Evolutionary conservation across 1,284 basidiomycete species (phyloP), one percentile per base, ranked within the genome.

Genomic region (Dichomitus squalens): DNA sequence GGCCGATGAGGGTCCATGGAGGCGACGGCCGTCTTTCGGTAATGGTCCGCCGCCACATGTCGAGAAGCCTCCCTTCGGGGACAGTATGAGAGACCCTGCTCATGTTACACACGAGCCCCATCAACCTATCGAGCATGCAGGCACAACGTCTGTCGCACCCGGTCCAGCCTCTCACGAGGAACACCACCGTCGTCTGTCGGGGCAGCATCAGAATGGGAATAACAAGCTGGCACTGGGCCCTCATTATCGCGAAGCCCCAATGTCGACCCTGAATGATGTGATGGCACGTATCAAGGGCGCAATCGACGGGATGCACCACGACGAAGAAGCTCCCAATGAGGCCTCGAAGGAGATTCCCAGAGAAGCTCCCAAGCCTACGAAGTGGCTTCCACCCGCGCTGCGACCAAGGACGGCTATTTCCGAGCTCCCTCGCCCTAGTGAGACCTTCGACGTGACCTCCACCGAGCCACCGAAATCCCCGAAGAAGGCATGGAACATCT

Each of bases 251-350:
- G 90, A 88, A 64, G 84, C 83, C 40, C 79, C 86, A 16, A 87
- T 92, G 80, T 85, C 89, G 4, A 81, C 90, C 14, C 75, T 96
- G 64, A 89, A 95, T 67, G 89, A 93, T 68, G 86, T 87, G 52
- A 90, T 97, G 82, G 93, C 90, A 6, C 84, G 93, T 29, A 93
- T 97, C 67, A 94, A 91, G 69, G 93, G 91, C 21, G 94, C 88
- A 4, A 75, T 96, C 67, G 82, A 86, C 68, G 82, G 81, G 36
- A 90, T 92, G 82, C 85, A 90, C 53, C 74, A 49, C 38, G 67
- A 63, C 29, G 44, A 55, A 18, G 53, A 65, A 23, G 57, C 60
- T 31, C 52, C 59, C 4, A 67, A 66, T 35, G 64, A 63, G 31
- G 55, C 63, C n/a, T 52, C 60, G 5, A 68, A 66, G 40, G 55